These are phyloP conservation scores for Phytophthora macrochlamydospora DNA, from an alignment of 352 stramenopile species.

Conservation along the genomic window DNA sequence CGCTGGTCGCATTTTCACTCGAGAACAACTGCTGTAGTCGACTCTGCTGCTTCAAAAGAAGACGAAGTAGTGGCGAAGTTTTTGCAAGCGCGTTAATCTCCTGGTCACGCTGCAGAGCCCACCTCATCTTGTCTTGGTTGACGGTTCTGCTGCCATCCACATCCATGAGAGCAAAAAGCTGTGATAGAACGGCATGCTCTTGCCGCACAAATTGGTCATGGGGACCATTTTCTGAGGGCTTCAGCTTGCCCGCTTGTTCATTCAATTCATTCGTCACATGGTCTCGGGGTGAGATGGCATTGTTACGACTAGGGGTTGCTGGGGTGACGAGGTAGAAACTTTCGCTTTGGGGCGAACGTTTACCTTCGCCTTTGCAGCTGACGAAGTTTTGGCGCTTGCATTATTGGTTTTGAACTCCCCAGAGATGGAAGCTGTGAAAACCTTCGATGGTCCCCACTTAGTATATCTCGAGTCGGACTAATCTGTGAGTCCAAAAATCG, in stretches of 20 bases:
- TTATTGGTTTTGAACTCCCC: constrained; percentile 5
- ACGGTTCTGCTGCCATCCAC: constrained; percentile 66
- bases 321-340: not conserved
- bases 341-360: constrained; percentile 21
- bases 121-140: constrained; percentile 67
- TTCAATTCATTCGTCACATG: constrained; percentile 1
- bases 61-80: constrained; percentile 47
- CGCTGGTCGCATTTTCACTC: constrained; percentile 1
- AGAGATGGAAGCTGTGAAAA: constrained; percentile 59
- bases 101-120: constrained; percentile 64
- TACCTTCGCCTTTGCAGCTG: constrained; percentile 19
- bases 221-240: constrained; percentile 1
- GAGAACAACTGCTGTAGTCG: constrained; percentile 37
- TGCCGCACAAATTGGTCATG: constrained; percentile 37
- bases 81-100: constrained; percentile 57
- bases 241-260: not conserved
- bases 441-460: constrained; percentile 52
- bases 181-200: constrained; percentile 40
- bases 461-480: constrained; percentile 55
- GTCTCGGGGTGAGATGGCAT: not conserved
- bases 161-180: constrained; percentile 72
- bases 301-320: constrained; percentile 17
- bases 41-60: constrained; percentile 63
- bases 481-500: constrained; percentile 22
- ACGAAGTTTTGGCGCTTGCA: constrained; percentile 13